A percentile compares a stretch with the other conserved stretches of the same genome.
Evolutionary conservation across 2,329 filamentous ascomycete species (phyloP).

Genomic region (Massarina eburnea): DNA sequence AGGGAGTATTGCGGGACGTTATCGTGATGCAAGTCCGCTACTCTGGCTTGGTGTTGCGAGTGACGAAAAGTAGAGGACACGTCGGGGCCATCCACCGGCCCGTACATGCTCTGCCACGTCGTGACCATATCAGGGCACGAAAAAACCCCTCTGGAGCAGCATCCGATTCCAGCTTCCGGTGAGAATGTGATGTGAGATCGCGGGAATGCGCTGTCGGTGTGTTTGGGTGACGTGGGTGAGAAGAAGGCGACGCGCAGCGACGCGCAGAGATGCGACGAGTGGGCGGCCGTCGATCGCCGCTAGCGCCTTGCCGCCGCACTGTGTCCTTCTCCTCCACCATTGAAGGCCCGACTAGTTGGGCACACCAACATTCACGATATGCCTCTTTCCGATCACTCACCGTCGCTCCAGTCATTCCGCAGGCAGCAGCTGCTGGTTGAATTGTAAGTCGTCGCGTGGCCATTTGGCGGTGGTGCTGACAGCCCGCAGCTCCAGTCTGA

Average conservation of each 20-base stretch:
- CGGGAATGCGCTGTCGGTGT: neutral
- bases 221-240: neutral
- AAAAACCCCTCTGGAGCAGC: too few relatives aligned
- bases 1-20: too few relatives aligned
- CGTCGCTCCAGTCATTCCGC: constrained; percentile 55
- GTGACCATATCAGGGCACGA: neutral
- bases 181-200: neutral
- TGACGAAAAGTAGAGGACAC: too few relatives aligned
- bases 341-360: too few relatives aligned
- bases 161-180: constrained; percentile 2
- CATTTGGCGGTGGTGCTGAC: constrained; percentile 26
- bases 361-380: constrained; percentile 13
- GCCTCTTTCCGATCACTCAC: constrained; percentile 24
- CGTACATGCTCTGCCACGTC: neutral
- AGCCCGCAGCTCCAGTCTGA: constrained; percentile 69
- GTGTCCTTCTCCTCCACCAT: neutral
- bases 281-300: neutral
- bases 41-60: too few relatives aligned
- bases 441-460: constrained; percentile 62
- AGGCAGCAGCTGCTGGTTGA: constrained; percentile 78
- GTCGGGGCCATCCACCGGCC: neutral
- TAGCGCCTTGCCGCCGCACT: neutral
- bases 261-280: neutral
- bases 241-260: neutral
- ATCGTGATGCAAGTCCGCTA: too few relatives aligned